Evolutionary conservation across 2,329 filamentous ascomycete genomes (phyloP).

Genomic region (Colletotrichum sp.): DNA sequence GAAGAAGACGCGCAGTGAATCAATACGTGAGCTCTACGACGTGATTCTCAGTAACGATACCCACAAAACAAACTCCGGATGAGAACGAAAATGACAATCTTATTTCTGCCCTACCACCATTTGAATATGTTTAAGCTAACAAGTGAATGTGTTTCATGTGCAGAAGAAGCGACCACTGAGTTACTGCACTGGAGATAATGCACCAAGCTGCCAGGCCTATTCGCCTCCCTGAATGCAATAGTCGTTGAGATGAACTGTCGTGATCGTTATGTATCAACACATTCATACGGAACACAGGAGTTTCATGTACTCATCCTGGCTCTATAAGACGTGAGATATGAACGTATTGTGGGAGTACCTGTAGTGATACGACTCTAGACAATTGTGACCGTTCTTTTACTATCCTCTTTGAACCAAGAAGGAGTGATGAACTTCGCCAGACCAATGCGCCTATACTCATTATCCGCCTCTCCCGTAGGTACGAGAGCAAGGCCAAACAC

Average conservation of each 20-base stretch:
- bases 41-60: neutral
- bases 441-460: neutral
- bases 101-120: neutral
- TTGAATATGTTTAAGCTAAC: rapidly evolving
- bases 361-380: neutral
- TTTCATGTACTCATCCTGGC: neutral
- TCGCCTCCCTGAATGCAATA: rapidly evolving
- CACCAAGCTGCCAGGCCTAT: neutral
- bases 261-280: neutral
- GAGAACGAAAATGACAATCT: neutral
- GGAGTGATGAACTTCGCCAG: neutral
- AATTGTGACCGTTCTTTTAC: neutral
- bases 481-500: neutral
- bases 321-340: neutral
- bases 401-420: neutral
- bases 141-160: neutral
- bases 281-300: neutral
- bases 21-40: neutral
- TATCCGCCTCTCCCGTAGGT: neutral
- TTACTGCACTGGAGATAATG: neutral
- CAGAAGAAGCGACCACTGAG: neutral
- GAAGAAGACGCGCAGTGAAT: neutral
- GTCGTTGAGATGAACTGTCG: neutral
- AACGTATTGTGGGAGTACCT: neutral
- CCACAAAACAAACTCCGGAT: neutral